A percentile compares a stretch with the other conserved stretches of the same genome.
Conservation (phyloP, 305 asterid genomes). For the Salvia sclarea region DNA sequence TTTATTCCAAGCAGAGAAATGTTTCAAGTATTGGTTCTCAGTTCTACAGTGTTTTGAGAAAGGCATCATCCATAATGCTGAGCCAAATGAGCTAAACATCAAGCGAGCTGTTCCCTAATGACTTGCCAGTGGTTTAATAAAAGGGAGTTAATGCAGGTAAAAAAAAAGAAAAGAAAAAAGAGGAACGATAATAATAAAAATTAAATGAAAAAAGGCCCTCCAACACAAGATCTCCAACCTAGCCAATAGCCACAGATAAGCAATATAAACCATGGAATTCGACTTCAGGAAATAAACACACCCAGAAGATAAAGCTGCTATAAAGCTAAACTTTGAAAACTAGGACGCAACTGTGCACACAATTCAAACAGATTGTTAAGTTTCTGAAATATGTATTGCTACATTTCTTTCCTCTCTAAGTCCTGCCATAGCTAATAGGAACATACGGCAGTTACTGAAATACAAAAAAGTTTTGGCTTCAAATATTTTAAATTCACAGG, state of each 20-base stretch:
- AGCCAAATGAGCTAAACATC: slow-evolving; percentile 97
- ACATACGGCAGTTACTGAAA: slow-evolving; percentile 15
- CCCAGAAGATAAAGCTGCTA: slow-evolving; percentile 18
- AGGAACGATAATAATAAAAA: no score
- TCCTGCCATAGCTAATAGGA: slow-evolving; percentile 24
- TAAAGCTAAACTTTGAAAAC: slow-evolving; percentile 21
- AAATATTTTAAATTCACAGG: slow-evolving; percentile 11
- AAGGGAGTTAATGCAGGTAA: slow-evolving; percentile 40
- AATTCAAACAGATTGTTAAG: slow-evolving; percentile 20
- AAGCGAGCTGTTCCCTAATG: slow-evolving; percentile 99
- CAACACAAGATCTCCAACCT: slow-evolving; percentile 16
- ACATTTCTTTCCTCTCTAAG: slow-evolving; percentile 24
- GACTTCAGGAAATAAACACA: slow-evolving; percentile 6
- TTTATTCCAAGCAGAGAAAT: slow-evolving; percentile 64
- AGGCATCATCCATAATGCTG: slow-evolving; percentile 94
- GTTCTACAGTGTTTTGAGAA: slow-evolving; percentile 88
- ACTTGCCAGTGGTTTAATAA: slow-evolving; percentile 58
- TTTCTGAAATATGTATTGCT: slow-evolving; percentile 20
- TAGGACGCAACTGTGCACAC: slow-evolving; percentile 16
- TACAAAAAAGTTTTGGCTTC: slow-evolving; percentile 14
- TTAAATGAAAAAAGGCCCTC: slow-evolving; percentile 2
- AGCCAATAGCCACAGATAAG: slow-evolving; percentile 20
- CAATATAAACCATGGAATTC: slow-evolving; percentile 15
- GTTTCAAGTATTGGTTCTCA: slow-evolving; percentile 67
- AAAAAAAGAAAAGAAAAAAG: background rate